These are phyloP conservation scores for Curvularia sp. DNA, from an alignment of 2,329 filamentous ascomycete genomes.

Conservation along the genomic window DNA sequence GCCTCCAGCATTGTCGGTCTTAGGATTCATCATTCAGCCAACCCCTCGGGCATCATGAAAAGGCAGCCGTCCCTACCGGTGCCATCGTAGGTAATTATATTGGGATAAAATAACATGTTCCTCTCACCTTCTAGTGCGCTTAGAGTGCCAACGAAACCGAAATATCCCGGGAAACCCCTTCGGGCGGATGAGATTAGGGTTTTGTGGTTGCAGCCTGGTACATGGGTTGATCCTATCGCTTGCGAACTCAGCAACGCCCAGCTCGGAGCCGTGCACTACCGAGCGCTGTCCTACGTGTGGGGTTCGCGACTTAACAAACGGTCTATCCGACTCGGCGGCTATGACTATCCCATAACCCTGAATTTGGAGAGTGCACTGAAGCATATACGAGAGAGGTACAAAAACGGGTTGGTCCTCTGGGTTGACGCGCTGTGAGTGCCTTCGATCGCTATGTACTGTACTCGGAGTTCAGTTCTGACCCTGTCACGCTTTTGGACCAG, in stretches of 20 bases:
- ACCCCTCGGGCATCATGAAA: not conserved
- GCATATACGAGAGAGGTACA: conserved; percentile 17
- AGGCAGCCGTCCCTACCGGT: not conserved
- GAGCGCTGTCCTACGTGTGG: not conserved
- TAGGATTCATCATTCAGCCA: too few relatives aligned
- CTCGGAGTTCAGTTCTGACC: not conserved
- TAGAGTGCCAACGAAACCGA: not conserved
- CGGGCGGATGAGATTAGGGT: conserved; percentile 11
- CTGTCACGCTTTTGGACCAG: conserved; percentile 22
- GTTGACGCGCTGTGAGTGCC: conserved; percentile 25
- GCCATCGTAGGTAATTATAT: not conserved
- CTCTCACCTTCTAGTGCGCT: conserved; percentile 7
- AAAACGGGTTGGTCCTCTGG: conserved; percentile 19
- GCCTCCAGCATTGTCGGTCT: not conserved
- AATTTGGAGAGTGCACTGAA: conserved; percentile 25
- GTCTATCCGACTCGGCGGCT: conserved; percentile 10
- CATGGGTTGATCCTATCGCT: conserved; percentile 19
- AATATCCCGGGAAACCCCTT: conserved; percentile 1
- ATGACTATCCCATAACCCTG: conserved; percentile 13
- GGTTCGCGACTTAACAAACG: not conserved
- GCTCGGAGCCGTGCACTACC: not conserved
- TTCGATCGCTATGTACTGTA: not conserved
- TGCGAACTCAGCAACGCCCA: conserved; percentile 13
- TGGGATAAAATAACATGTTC: conserved; percentile 1
- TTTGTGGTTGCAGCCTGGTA: conserved; percentile 17